phyloP scores from a whole-genome alignment of 2,329 filamentous ascomycete species.

The Clonostachys solani region DNA sequence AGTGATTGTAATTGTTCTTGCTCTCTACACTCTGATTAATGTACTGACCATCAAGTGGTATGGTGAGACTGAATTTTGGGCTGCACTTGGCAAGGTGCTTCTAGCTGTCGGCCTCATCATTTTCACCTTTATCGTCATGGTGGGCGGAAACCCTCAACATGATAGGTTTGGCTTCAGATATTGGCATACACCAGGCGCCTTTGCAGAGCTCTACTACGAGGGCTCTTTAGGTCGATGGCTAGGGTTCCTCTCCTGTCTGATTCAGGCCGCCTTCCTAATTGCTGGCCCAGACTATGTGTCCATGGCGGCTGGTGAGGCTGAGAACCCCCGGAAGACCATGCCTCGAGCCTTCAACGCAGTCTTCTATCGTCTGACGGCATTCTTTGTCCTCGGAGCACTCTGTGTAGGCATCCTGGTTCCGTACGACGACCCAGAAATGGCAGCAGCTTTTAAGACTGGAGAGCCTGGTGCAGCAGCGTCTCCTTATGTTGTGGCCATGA shows the following conservation, averaged over 20 bases:
- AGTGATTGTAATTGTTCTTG: conserved; percentile 35
- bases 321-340: conserved; percentile 45
- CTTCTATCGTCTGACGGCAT: conserved; percentile 18
- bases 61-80: conserved; percentile 74
- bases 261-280: conserved; percentile 34
- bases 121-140: conserved; percentile 79
- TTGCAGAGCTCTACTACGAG: conserved; percentile 59
- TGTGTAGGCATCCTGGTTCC: conserved; percentile 23
- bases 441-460: conserved; percentile 35
- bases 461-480: conserved; percentile 41
- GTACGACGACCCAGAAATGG: conserved; percentile 15
- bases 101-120: conserved; percentile 67
- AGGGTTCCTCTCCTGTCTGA: conserved; percentile 61
- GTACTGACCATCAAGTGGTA: conserved; percentile 71
- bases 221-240: conserved; percentile 63
- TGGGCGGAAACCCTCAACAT: conserved; percentile 72
- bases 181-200: conserved; percentile 66
- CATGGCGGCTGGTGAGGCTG: conserved; percentile 60
- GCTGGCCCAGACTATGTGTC: conserved; percentile 59
- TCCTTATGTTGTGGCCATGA: conserved; percentile 55
- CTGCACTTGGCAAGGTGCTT: conserved; percentile 67
- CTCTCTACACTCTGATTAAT: conserved; percentile 53
- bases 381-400: conserved; percentile 23
- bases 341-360: conserved; percentile 29
- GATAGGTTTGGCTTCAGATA: conserved; percentile 70